These are phyloP conservation scores for Penicillium janthinellum DNA, from an alignment of 2,329 filamentous ascomycete genomes.

Conservation along the genomic window DNA sequence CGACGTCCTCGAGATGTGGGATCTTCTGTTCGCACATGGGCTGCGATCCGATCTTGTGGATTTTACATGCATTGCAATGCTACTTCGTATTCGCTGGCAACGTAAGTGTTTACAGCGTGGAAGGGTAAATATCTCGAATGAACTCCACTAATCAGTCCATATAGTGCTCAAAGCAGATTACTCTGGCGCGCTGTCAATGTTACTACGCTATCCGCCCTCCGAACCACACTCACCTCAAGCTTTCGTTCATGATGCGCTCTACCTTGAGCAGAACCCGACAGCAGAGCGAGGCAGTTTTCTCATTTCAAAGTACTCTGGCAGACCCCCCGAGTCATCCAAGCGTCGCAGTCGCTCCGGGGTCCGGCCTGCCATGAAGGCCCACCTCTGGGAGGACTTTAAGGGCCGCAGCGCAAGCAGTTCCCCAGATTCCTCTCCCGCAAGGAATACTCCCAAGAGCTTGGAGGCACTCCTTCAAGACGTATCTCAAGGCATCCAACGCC, in stretches of 20 bases:
- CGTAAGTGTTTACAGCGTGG: slow-evolving; percentile 56
- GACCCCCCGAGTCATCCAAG: slow-evolving; percentile 40
- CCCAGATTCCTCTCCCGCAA: slow-evolving; percentile 40
- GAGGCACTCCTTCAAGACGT: slow-evolving; percentile 53
- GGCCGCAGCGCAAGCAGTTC: slow-evolving; percentile 34
- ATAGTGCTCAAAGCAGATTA: slow-evolving; percentile 84
- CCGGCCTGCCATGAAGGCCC: slow-evolving; percentile 25
- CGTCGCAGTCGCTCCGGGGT: slow-evolving; percentile 23
- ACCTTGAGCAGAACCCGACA: slow-evolving; percentile 48
- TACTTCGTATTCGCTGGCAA: slow-evolving; percentile 88
- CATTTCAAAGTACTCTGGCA: slow-evolving; percentile 51
- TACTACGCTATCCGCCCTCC: slow-evolving; percentile 80
- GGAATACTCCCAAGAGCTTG: slow-evolving; percentile 45
- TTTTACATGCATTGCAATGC: slow-evolving; percentile 89
- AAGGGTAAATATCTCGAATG: neutral
- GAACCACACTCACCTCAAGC: slow-evolving; percentile 68
- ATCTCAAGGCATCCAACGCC: slow-evolving; percentile 50
- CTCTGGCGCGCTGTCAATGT: slow-evolving; percentile 75
- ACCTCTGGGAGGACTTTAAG: slow-evolving; percentile 34
- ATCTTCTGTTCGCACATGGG: slow-evolving; percentile 85
- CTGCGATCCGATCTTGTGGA: slow-evolving; percentile 79
- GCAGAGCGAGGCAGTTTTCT: slow-evolving; percentile 47
- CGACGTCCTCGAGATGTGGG: slow-evolving; percentile 83
- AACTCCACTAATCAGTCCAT: slow-evolving; percentile 24
- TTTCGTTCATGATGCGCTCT: slow-evolving; percentile 81